phyloP scores from a whole-genome alignment of 164 flowering plant species.

The Tinospora cordifolia region DNA sequence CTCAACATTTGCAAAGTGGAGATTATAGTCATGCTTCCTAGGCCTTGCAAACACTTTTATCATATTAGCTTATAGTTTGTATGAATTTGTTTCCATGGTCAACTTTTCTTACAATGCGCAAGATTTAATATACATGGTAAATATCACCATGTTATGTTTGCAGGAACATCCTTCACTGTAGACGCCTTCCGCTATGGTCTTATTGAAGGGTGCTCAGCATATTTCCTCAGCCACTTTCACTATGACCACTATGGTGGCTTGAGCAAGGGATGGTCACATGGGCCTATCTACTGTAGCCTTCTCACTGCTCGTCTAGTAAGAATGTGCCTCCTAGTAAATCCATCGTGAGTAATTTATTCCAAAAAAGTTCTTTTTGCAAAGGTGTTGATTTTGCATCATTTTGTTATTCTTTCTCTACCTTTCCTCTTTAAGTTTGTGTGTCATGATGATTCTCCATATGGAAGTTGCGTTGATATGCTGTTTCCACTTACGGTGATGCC shows the following conservation, averaged over 20 bases:
- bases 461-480: not conserved
- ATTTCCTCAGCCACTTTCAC: conserved; percentile 70
- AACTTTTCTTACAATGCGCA: not conserved
- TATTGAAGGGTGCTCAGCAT: conserved; percentile 58
- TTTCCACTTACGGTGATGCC: not conserved
- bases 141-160: not conserved
- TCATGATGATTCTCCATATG: not conserved
- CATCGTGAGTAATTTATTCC: conserved; percentile 33
- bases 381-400: not conserved
- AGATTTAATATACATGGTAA: not conserved
- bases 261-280: conserved; percentile 67
- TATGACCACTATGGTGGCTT: conserved; percentile 68
- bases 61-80: no score
- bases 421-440: not conserved
- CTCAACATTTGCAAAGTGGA: no score
- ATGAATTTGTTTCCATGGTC: not conserved
- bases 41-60: no score
- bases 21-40: no score
- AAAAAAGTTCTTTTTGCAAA: not conserved
- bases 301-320: conserved; percentile 56
- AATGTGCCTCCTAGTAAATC: conserved; percentile 50
- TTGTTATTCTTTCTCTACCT: not conserved
- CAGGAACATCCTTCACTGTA: conserved; percentile 65
- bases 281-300: conserved; percentile 63
- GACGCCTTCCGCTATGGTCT: conserved; percentile 70